phyloP scores from a whole-genome alignment of 352 stramenopile species.

The Globisporangium iwayamae region DNA sequence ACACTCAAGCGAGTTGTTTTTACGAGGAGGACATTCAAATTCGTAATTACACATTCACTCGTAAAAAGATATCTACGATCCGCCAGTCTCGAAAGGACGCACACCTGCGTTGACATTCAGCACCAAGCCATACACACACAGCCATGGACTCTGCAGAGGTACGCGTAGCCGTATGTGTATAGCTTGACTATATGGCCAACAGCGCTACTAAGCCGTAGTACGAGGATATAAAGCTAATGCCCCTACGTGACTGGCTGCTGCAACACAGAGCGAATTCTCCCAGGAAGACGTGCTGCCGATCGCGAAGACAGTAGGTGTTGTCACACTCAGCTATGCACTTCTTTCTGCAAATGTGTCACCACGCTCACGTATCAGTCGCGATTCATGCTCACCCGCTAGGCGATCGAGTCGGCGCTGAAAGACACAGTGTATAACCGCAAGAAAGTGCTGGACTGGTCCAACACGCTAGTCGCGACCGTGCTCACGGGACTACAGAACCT shows the following conservation, averaged over 20 bases:
- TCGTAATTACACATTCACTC: conserved; percentile 17
- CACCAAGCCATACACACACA: background rate
- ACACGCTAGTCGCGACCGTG: conserved; percentile 74
- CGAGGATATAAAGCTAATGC: background rate
- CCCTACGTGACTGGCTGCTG: background rate
- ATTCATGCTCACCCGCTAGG: conserved; percentile 20
- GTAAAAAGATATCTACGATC: conserved; percentile 5
- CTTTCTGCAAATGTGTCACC: background rate
- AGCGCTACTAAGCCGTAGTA: background rate
- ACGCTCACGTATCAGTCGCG: background rate
- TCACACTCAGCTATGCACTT: too few relatives aligned
- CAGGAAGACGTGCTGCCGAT: conserved; percentile 77
- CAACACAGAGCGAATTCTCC: conserved; percentile 69
- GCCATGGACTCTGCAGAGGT: conserved; percentile 53
- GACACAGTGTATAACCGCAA: conserved; percentile 85
- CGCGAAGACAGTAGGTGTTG: conserved; percentile 45
- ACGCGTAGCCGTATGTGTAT: background rate
- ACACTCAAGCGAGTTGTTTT: conserved; percentile 1
- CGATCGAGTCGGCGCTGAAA: conserved; percentile 74
- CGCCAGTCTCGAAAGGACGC: conserved; percentile 7
- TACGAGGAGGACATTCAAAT: background rate
- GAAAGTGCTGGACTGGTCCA: conserved; percentile 85
- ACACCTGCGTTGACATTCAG: background rate
- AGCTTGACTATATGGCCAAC: background rate
- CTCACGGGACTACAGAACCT: conserved; percentile 80